Conservation (phyloP, 192 early-diverging fungal genomes). For the Blastocladiella britannica region DNA sequence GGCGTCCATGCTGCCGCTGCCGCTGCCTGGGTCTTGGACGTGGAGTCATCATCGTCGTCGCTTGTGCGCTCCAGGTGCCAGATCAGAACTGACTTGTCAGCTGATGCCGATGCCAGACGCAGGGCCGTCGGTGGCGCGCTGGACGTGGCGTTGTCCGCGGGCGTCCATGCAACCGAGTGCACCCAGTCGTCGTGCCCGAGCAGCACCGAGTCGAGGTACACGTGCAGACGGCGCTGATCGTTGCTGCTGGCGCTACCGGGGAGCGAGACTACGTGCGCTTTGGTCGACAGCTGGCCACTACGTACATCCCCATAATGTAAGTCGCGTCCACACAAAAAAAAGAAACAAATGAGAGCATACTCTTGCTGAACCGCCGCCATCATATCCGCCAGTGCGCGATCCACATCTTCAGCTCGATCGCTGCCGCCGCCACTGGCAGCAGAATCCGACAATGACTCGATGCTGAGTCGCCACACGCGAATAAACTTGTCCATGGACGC, state of each 20-base stretch:
- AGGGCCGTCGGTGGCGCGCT: constrained; percentile 23
- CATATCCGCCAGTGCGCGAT: background rate
- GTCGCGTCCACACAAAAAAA: too few relatives aligned
- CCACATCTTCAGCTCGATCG: background rate
- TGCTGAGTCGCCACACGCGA: constrained; percentile 49
- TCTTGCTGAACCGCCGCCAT: constrained; percentile 1
- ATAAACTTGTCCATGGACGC: constrained; percentile 84
- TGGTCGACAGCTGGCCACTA: background rate
- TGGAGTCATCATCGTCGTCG: background rate
- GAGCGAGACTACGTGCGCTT: background rate
- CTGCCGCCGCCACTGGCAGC: too few relatives aligned
- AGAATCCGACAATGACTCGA: background rate
- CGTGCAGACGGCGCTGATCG: too few relatives aligned
- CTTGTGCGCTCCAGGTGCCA: constrained; percentile 59
- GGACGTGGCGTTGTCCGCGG: constrained; percentile 10
- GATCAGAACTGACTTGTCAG: constrained; percentile 76
- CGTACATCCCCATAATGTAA: too few relatives aligned
- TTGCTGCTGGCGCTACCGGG: background rate
- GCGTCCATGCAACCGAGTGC: constrained; percentile 60
- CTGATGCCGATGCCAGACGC: constrained; percentile 60
- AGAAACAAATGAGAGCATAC: background rate
- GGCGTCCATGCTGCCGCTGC: too few relatives aligned
- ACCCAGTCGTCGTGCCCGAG: constrained; percentile 95
- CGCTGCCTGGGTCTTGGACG: too few relatives aligned
- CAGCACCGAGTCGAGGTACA: constrained; percentile 78